A percentile compares a stretch with the other conserved stretches of the same genome.
Conservation (phyloP, 2,329 filamentous ascomycete genomes). For the Trichoderma harzianum region DNA sequence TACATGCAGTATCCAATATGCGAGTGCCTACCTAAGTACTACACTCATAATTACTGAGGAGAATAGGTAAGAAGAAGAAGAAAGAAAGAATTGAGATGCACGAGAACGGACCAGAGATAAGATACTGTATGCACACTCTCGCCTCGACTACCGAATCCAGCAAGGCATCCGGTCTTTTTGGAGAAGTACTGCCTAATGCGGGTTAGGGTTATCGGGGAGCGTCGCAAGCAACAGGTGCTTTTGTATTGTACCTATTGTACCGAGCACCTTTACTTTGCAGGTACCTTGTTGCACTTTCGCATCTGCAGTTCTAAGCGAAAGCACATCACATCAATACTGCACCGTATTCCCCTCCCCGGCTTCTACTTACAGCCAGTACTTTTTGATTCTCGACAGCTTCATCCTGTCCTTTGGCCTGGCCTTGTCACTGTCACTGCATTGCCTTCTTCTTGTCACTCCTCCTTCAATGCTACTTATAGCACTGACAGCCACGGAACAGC, state of each 20-base stretch:
- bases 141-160: neutral
- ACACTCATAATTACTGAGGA: neutral
- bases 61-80: neutral
- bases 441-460: neutral
- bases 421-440: neutral
- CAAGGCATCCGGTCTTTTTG: neutral
- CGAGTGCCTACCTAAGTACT: neutral
- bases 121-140: neutral
- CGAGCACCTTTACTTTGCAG: neutral
- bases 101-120: neutral
- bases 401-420: neutral
- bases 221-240: neutral
- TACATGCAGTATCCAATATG: too few species aligned
- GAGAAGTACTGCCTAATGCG: neutral
- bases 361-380: neutral
- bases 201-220: conserved; percentile 9
- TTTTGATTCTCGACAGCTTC: neutral
- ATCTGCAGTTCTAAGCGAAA: neutral
- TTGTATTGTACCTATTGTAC: neutral
- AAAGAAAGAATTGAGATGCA: neutral
- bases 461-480: neutral
- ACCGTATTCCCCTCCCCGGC: neutral
- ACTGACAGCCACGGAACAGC: neutral
- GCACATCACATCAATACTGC: neutral
- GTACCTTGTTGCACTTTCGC: neutral